Conservation (phyloP, 2,329 filamentous ascomycete genomes). For the Pseudogymnoascus destructans region DNA sequence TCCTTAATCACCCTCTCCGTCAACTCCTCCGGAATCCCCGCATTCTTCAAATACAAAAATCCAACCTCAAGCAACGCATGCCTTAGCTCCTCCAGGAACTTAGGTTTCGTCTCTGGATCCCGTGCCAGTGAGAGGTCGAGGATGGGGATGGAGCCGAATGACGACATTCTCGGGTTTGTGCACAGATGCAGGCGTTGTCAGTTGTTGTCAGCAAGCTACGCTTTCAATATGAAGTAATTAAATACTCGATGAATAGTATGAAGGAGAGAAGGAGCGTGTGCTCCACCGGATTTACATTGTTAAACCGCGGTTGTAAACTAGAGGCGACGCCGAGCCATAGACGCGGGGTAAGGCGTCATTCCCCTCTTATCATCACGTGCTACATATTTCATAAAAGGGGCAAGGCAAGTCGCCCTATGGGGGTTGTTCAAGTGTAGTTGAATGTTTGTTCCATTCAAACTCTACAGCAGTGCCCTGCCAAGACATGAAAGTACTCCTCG, state of each 20-base stretch:
- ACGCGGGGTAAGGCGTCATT: constrained; percentile 8
- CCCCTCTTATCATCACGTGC: constrained; percentile 6
- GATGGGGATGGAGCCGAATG: constrained; percentile 65
- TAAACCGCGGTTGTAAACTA: not conserved
- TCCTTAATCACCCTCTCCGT: constrained; percentile 52
- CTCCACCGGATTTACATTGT: not conserved
- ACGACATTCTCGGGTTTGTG: constrained; percentile 27
- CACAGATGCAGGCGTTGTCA: not conserved
- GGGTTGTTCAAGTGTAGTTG: not conserved
- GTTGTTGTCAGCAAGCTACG: not conserved
- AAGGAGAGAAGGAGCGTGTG: not conserved
- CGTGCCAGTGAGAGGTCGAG: constrained; percentile 59
- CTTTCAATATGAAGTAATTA: not conserved
- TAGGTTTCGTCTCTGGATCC: constrained; percentile 52
- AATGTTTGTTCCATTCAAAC: not conserved
- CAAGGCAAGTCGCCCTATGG: not conserved
- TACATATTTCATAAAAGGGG: not conserved
- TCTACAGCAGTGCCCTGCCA: not conserved
- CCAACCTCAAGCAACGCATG: constrained; percentile 75
- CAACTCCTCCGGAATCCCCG: constrained; percentile 54
- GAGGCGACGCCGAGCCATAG: not conserved
- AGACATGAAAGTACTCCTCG: constrained; percentile 8
- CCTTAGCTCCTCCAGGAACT: constrained; percentile 58
- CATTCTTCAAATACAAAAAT: constrained; percentile 74
- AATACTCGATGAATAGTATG: not conserved